Conservation (phyloP, 129 eudicot genomes). For the Lactuca sativa region DNA sequence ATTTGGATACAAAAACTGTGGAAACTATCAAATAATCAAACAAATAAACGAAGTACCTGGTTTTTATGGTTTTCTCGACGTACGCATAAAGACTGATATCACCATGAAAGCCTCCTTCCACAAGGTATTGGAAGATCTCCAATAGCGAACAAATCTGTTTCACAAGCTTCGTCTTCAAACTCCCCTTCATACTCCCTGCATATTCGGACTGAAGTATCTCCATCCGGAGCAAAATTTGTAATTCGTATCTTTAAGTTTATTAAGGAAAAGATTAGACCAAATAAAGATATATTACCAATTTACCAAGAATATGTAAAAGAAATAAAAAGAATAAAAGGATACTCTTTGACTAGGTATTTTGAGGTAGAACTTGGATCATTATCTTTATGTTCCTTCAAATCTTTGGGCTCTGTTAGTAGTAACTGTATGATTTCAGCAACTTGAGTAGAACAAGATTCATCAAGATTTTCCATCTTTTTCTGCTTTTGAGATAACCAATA, state of each 20-base stretch:
- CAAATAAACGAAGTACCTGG: constrained; percentile 48
- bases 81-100: constrained; percentile 71
- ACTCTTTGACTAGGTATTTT: constrained; percentile 65
- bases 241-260: constrained; percentile 62
- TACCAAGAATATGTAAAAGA: constrained; percentile 10
- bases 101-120: constrained; percentile 92
- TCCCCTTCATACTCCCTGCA: constrained; percentile 45
- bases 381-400: constrained; percentile 52
- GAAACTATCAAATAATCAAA: not conserved
- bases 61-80: constrained; percentile 68
- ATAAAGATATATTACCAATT: not conserved
- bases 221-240: constrained; percentile 84
- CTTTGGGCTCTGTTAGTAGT: constrained; percentile 62
- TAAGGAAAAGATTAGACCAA: constrained; percentile 44
- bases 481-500: constrained; percentile 50
- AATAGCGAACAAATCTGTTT: constrained; percentile 83
- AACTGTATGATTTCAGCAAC: constrained; percentile 48
- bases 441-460: constrained; percentile 29
- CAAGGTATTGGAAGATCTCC: constrained; percentile 78
- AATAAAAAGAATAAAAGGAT: constrained; percentile 49
- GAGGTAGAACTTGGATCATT: constrained; percentile 31
- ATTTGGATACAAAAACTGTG: constrained; percentile 11
- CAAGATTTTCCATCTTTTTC: constrained; percentile 18
- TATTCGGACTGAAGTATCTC: constrained; percentile 77
- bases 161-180: constrained; percentile 62